Evolutionary conservation across 2,329 filamentous ascomycete species (phyloP), one percentile per base, ranked within the genome.

Genomic region (Elsinoe necatrix): DNA sequence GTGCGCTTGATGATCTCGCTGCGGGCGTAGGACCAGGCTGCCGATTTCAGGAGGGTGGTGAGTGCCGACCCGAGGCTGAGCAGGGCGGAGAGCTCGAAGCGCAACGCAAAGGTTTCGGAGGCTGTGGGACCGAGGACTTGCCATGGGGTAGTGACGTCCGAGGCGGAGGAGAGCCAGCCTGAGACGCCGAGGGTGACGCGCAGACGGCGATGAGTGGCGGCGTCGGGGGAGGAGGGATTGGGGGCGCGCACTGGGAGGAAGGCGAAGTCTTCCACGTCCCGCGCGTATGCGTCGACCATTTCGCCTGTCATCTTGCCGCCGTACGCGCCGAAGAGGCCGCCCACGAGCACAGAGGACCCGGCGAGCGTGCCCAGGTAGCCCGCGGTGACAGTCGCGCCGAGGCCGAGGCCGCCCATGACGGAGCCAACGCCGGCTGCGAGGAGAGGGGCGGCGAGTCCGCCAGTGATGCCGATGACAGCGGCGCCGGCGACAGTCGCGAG

Each of bases 281-380:
- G 84, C 9, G 86, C 81, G 68, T 95, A 95, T n/a, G 85, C 78
- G 61, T 95, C 89, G 78, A 96, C 87, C 77, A 91, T 89, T 68
- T 90, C 85, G 54, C 84, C 83, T 0, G 87, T 87, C 78, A 95
- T 91, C 34, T 85, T 82, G 1, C 85, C 84, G 42, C 87, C 87
- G 67, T 95, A 95, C n/a, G 93, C 88, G 7, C 93, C 93, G 66
- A 97, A 96, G 37, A 97, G 74, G 35, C 86, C 83, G 14, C 91
- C 92, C 27, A 95, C 85, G 41, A 90, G 76, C 14, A 93, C 80
- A 4, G 85, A 82, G 60, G 86, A 93, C 35, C 91, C 85, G 1
- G 89, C 86, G 65, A 96, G 77, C 16, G 84, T 80, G 9, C 91
- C 92, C 0, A 97, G 75, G 55, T 95, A 82, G 1, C 83, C 83